These are phyloP conservation scores for Termitomyces sp. DNA, from an alignment of 768 basidiomycete genomes.

Conservation along the genomic window DNA sequence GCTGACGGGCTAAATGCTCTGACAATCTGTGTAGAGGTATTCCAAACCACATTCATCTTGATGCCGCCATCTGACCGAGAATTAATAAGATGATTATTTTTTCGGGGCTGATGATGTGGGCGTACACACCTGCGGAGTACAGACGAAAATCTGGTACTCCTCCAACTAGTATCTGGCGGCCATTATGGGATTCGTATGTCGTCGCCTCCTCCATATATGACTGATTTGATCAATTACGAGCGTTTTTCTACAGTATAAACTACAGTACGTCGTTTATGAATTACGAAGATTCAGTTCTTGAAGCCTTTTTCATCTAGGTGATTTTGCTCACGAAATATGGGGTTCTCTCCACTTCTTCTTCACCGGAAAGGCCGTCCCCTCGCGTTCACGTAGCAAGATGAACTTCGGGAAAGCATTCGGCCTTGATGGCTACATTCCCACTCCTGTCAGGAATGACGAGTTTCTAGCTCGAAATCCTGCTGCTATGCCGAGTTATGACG, in stretches of 20 bases:
- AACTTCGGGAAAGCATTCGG: conserved; percentile 37
- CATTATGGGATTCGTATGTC: conserved; percentile 64
- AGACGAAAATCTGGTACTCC: conserved; percentile 29
- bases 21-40: conserved; percentile 78
- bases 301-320: conserved; percentile 31
- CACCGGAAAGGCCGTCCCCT: conserved; percentile 24
- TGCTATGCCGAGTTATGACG: conserved; percentile 16
- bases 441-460: not conserved
- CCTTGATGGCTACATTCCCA: conserved; percentile 12
- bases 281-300: not conserved
- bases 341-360: conserved; percentile 61
- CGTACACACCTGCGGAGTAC: conserved; percentile 74
- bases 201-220: conserved; percentile 18
- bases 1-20: conserved; percentile 82
- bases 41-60: not conserved
- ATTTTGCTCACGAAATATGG: conserved; percentile 63
- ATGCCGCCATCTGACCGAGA: not conserved
- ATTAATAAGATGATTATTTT: conserved; percentile 79
- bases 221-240: not conserved
- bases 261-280: conserved; percentile 16
- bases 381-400: conserved; percentile 17
- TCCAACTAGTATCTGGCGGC: conserved; percentile 59
- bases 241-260: conserved; percentile 24
- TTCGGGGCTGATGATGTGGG: conserved; percentile 75
- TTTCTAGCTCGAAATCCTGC: conserved; percentile 2